Evolutionary conservation across 2,329 filamentous ascomycete genomes (phyloP).

Genomic region (Scedosporium aurantiacum): DNA sequence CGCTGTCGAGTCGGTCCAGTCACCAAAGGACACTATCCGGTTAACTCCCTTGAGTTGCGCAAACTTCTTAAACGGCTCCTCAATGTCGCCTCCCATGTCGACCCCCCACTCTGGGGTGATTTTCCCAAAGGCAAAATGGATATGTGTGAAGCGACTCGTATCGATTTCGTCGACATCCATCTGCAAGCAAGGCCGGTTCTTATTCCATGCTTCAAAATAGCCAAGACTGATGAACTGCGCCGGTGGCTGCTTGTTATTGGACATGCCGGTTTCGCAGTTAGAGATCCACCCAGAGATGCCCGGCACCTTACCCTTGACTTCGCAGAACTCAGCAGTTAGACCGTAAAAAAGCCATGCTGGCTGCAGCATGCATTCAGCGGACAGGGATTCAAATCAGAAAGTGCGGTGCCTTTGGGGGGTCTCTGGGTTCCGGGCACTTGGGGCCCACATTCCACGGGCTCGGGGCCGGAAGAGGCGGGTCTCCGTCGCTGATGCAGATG

Average conservation of each 20-base stretch:
- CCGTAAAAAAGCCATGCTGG: constrained; percentile 35
- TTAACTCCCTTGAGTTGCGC: constrained; percentile 20
- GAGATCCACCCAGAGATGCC: constrained; percentile 18
- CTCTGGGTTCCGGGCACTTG: constrained; percentile 25
- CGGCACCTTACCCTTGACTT: no score
- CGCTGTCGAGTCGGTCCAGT: constrained; percentile 21
- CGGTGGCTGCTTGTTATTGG: constrained; percentile 14
- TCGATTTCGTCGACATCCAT: constrained; percentile 16
- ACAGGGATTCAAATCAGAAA: constrained; percentile 33
- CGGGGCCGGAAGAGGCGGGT: constrained; percentile 21
- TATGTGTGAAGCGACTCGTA: constrained; percentile 16
- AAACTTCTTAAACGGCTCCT: constrained; percentile 15
- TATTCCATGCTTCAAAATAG: constrained; percentile 24
- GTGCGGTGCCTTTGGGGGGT: constrained; percentile 17
- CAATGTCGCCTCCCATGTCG: constrained; percentile 10
- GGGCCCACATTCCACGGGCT: constrained; percentile 27
- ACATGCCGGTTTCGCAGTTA: constrained; percentile 22
- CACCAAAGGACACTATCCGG: constrained; percentile 24
- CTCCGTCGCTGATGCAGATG: constrained; percentile 24
- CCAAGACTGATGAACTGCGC: constrained; percentile 17
- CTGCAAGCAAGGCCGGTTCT: constrained; percentile 16
- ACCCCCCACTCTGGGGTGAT: constrained; percentile 13
- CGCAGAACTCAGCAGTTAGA: constrained; percentile 15
- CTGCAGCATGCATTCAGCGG: constrained; percentile 31
- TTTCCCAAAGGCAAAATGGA: constrained; percentile 22